Evolutionary conservation across 768 basidiomycete genomes (phyloP).

Genomic region (Trichaptum fuscoviolaceum): DNA sequence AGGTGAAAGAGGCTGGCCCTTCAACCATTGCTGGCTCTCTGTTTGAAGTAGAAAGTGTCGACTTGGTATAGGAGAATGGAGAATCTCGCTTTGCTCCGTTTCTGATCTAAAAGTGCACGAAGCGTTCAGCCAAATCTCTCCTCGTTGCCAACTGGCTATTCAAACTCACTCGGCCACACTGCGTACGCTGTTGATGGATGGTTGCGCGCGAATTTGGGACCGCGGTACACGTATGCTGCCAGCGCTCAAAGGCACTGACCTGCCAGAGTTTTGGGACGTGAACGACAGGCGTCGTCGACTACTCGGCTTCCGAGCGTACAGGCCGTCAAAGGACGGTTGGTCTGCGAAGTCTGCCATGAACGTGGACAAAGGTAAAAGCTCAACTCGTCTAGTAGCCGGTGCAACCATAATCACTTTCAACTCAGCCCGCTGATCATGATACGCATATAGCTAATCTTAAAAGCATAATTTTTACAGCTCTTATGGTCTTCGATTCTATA

Average conservation of each 20-base stretch:
- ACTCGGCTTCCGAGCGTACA: neutral
- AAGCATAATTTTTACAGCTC: too few relatives aligned
- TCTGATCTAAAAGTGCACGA: constrained; percentile 20
- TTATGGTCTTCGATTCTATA: too few relatives aligned
- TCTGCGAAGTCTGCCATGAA: constrained; percentile 5
- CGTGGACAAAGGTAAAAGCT: constrained; percentile 1
- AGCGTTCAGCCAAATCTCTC: neutral
- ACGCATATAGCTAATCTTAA: neutral
- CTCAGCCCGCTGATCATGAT: neutral
- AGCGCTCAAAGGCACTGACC: neutral
- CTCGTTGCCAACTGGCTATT: neutral
- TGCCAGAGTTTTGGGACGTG: constrained; percentile 2
- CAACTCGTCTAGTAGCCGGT: neutral
- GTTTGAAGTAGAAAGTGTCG: constrained; percentile 54
- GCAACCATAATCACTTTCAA: too few relatives aligned
- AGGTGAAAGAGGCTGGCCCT: constrained; percentile 39
- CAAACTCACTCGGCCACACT: constrained; percentile 1
- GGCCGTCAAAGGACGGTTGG: neutral
- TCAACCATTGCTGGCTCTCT: constrained; percentile 59
- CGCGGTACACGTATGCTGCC: neutral
- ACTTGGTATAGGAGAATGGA: constrained; percentile 57
- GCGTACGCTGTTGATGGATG: neutral
- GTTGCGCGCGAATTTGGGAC: neutral
- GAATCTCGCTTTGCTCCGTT: constrained; percentile 38
- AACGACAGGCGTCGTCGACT: constrained; percentile 1